Base-by-base conservation (phyloP, 163 green algal genomes). In the Chlamydomonas reinhardtii region DNA sequence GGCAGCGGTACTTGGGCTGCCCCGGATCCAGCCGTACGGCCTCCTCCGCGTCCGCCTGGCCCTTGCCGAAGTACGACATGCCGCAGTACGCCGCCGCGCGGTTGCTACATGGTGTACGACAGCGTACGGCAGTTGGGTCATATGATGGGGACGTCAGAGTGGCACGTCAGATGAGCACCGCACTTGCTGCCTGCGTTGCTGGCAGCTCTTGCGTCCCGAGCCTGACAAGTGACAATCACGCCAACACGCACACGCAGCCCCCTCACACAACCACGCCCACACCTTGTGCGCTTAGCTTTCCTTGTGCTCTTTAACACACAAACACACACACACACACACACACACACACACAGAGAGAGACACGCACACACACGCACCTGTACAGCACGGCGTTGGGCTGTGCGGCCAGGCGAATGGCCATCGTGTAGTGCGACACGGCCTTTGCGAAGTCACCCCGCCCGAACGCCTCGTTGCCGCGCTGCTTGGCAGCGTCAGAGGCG, bases 401-500 rank as follows among this genome's bases (percentile, higher is more conserved):
- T 0, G 78, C 31, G 48, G 77, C 71, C 77, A 90, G 85, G 43
- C 73, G 66, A 8, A 61, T 34, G n/a, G 76, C 59, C 24, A 31
- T 37, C 3, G 86, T 94, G 92, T 96, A 97, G 54, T 95, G 90
- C 73, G 86, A 76, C 32, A 94, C 87, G 2, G 95, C 95, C 62
- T 94, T 94, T n/a, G 87, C 48, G 83, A 92, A 97, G 71, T 94
- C 86, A 24, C 91, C 90, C 0, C 52, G 69, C 14, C 86, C 87
- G 88, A 95, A 97, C 2, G 91, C 90, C 68, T 84, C 85, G 85
- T 98, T 98, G 64, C 94, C 95, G 17, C 89, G 88, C 62, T 89
- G 80, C 84, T 96, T 95, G 43, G 77, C 89, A 0, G 69, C 82
- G 71, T 92, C 90, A 3, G 89, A 87, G 1, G 68, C 56, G 15